Conservation (phyloP, 805 yeast genomes). For the Spathaspora boniae region DNA sequence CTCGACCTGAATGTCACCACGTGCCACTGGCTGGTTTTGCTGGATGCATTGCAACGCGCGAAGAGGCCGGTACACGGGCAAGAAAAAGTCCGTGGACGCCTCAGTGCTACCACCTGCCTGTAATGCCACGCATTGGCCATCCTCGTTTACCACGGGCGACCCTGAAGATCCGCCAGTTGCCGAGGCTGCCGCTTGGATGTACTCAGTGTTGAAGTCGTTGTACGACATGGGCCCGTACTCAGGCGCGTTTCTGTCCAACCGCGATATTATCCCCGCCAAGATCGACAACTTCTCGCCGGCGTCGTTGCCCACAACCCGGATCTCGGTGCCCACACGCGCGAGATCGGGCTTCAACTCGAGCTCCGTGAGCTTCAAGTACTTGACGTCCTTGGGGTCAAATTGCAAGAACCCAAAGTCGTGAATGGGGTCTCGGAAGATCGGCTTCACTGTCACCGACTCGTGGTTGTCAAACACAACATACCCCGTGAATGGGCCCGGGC, state of each 20-base stretch:
- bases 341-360: constrained; percentile 72
- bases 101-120: constrained; percentile 94
- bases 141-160: constrained; percentile 89
- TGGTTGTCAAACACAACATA: constrained; percentile 92
- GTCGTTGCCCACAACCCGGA: constrained; percentile 93
- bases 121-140: constrained; percentile 83
- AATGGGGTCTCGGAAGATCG: constrained; percentile 89
- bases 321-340: constrained; percentile 89
- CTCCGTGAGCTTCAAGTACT: constrained; percentile 68
- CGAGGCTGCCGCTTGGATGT: constrained; percentile 93
- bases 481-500: constrained; percentile 92
- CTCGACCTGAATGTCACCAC: constrained; percentile 91
- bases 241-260: constrained; percentile 92
- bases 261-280: constrained; percentile 77
- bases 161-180: constrained; percentile 97
- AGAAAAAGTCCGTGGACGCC: constrained; percentile 88
- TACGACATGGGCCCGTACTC: constrained; percentile 86
- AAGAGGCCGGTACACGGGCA: constrained; percentile 79
- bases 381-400: constrained; percentile 68
- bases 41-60: constrained; percentile 81
- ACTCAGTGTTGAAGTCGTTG: constrained; percentile 91
- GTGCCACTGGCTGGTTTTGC: constrained; percentile 52
- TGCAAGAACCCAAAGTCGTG: constrained; percentile 90
- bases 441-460: constrained; percentile 84
- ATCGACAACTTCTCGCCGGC: constrained; percentile 93